Evolutionary conservation across 495 filamentous ascomycete species (phyloP).

Genomic region (Annulohypoxylon bovei): DNA sequence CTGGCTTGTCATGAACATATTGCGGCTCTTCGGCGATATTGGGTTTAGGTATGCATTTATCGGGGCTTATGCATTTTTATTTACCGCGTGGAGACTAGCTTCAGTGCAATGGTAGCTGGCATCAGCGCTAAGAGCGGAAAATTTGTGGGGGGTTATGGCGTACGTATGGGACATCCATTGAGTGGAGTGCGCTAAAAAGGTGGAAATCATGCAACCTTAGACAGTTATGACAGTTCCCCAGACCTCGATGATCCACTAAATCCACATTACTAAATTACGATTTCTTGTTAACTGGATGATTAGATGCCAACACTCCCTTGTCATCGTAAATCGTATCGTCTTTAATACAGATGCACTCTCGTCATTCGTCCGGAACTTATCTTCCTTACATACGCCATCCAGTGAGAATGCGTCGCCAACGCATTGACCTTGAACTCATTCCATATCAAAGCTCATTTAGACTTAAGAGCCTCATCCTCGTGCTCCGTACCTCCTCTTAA

Average conservation of each 20-base stretch:
- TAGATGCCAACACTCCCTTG: neutral
- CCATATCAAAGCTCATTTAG: neutral
- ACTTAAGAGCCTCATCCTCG: slow-evolving; percentile 26
- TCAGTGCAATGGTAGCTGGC: neutral
- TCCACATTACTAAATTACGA: slow-evolving; percentile 10
- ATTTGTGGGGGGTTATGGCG: slow-evolving; percentile 12
- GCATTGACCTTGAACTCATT: neutral
- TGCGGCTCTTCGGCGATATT: slow-evolving; percentile 33
- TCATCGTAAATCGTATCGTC: slow-evolving; percentile 27
- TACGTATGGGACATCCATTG: slow-evolving; percentile 3
- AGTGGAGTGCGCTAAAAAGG: slow-evolving; percentile 28
- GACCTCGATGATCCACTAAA: neutral
- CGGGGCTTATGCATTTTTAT: neutral
- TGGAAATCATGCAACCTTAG: slow-evolving; percentile 5
- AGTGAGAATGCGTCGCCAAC: neutral
- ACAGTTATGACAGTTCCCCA: slow-evolving; percentile 12
- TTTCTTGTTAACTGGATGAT: neutral
- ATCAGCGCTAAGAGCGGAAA: slow-evolving; percentile 35
- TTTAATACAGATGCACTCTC: slow-evolving; percentile 5
- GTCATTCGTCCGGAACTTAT: slow-evolving; percentile 21
- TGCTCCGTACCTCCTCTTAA: slow-evolving; percentile 1
- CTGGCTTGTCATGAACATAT: slow-evolving; percentile 1
- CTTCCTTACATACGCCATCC: neutral
- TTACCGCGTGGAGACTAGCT: neutral
- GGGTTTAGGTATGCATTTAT: neutral